Evolutionary conservation across 495 filamentous ascomycete species (phyloP).

Genomic region (Antarctomyces pellizariae): DNA sequence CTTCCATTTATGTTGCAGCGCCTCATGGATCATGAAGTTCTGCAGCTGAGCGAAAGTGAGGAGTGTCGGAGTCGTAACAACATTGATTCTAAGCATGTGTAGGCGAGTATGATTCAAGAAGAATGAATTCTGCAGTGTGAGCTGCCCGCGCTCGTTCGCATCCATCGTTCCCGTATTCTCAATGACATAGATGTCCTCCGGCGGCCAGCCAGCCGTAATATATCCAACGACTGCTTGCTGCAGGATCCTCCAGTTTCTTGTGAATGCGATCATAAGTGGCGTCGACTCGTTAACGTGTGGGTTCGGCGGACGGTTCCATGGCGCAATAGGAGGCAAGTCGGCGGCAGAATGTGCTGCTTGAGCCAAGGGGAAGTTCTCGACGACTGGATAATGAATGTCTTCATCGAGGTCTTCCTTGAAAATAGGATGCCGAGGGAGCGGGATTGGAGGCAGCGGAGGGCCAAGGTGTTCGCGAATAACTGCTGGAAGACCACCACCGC

Average conservation of each 20-base stretch:
- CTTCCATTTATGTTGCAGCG: conserved; percentile 24
- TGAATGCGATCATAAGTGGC: conserved; percentile 36
- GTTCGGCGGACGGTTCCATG: conserved; percentile 18
- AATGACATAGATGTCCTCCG: conserved; percentile 33
- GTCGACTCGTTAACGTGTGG: conserved; percentile 18
- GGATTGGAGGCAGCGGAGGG: neutral
- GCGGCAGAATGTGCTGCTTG: conserved; percentile 4
- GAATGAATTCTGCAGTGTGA: conserved; percentile 36
- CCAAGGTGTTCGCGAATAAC: neutral
- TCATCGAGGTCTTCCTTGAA: conserved; percentile 2
- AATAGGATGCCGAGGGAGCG: neutral
- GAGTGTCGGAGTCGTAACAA: conserved; percentile 31
- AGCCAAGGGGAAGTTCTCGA: conserved; percentile 11
- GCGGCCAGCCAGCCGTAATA: conserved; percentile 36
- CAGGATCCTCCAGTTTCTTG: conserved; percentile 31
- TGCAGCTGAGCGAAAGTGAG: conserved; percentile 38
- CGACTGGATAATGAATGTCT: conserved; percentile 2
- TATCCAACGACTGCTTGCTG: conserved; percentile 34
- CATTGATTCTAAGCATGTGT: conserved; percentile 27
- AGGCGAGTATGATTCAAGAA: conserved; percentile 32
- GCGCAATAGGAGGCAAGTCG: conserved; percentile 19
- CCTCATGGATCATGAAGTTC: conserved; percentile 30
- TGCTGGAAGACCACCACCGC: neutral
- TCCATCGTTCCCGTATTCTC: conserved; percentile 41
- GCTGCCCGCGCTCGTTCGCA: conserved; percentile 23